These are phyloP conservation scores for Picea sitchensis DNA, from an alignment of 75 land plant species.

Conservation along the genomic window DNA sequence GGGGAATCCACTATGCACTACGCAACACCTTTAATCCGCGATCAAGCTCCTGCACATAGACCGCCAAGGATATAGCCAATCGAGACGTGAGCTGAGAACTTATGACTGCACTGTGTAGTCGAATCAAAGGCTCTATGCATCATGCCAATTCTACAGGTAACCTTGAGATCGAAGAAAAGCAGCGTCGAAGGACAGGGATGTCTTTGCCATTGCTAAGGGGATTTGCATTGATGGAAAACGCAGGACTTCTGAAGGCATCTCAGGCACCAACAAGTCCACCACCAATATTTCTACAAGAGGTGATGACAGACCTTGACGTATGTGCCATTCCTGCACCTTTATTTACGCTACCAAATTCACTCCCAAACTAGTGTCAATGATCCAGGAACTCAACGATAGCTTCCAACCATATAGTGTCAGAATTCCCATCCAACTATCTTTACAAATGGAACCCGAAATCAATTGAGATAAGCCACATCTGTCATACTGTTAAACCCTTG, in stretches of 20 bases:
- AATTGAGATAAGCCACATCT: too few species aligned
- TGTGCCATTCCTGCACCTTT: not conserved
- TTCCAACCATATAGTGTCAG: too few species aligned
- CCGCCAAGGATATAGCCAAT: not conserved
- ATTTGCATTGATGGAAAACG: not conserved
- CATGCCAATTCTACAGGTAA: constrained; percentile 40
- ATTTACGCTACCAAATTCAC: too few species aligned
- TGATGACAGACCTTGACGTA: not conserved
- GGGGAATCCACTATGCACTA: too few species aligned
- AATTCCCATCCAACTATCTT: too few species aligned
- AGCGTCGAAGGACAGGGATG: not conserved
- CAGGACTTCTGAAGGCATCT: not conserved
- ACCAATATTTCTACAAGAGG: not conserved
- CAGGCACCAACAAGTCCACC: not conserved
- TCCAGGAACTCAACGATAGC: too few species aligned
- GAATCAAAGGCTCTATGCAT: constrained; percentile 35
- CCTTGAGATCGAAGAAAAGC: constrained; percentile 2
- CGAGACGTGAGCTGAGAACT: constrained; percentile 33
- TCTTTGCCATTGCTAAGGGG: too few species aligned
- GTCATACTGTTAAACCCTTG: too few species aligned
- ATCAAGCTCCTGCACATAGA: too few species aligned
- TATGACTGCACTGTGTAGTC: constrained; percentile 35
- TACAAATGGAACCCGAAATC: too few species aligned
- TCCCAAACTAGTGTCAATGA: too few species aligned
- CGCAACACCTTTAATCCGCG: too few species aligned